Base-by-base conservation (phyloP, 2,329 filamentous ascomycete genomes). In the Paecilomyces niveus region DNA sequence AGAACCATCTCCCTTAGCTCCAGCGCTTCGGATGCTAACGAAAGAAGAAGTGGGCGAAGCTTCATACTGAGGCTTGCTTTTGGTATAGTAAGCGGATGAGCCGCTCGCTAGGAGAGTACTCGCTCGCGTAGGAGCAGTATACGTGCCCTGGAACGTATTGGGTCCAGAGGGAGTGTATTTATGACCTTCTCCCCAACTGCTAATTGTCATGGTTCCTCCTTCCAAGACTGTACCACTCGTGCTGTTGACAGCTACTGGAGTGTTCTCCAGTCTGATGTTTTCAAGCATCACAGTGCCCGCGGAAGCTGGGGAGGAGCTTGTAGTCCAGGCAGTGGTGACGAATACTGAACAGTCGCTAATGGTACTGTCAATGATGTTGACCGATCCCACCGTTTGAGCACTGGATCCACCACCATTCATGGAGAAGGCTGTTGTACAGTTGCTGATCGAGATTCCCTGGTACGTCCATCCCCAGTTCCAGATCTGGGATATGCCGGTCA, bases 391-490 rank as follows among this genome's bases (percentile, higher is more conserved):
- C 7, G 72, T 72, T 59, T 81, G 76, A 1, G 72, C 74, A 3
- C 68, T 69, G 24, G 67, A 63, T 15, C 74, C 76, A 1, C 76
- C 78, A 26, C 70, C 71, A 3, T 70, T 70, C 64, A 85, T 80
- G 54, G 82, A 78, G 3, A 87, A 67, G 3, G 80, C 83, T 35
- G 80, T 74, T 2, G 70, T 67, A 64, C 82, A 84, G 65, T 83
- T 82, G 56, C 78, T 77, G 63, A 86, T 76, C 1, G 60, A 75
- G 45, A 85, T 67, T 3, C 74, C 74, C 60, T 79, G 76, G 59
- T 80, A 83, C 0, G 79, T 82, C 79, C 79, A 86, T 0, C 81
- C 81, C 84, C 84, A 86, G 59, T 83, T 75, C 83, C 83, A 86
- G 9, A 82, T 72, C 62, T 84, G 78, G 24, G 80, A 78, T 53